Evolutionary conservation across 106 monocot species (phyloP).

Genomic region (Cymbidium sinense): DNA sequence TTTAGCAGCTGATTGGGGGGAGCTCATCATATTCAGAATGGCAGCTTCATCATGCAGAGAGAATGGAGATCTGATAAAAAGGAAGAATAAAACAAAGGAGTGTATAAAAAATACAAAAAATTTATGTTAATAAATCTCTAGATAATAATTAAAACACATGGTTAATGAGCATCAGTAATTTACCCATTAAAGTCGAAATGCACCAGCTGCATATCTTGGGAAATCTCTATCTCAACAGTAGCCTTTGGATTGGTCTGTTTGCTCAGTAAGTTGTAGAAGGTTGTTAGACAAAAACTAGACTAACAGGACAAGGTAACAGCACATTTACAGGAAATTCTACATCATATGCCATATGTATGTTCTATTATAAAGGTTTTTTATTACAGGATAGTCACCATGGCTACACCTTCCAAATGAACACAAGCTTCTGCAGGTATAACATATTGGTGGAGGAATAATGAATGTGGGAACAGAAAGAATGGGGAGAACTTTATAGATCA

Average conservation of each 20-base stretch:
- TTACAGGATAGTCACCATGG: too few species aligned
- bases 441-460: too few species aligned
- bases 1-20: conserved; percentile 9
- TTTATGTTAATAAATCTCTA: not conserved
- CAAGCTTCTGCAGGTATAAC: too few species aligned
- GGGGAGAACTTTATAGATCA: too few species aligned
- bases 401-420: too few species aligned
- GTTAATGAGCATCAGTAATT: not conserved
- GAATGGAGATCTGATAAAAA: conserved; percentile 41
- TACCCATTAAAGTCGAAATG: conserved; percentile 67
- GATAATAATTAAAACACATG: not conserved
- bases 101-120: not conserved
- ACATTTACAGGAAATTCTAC: not conserved
- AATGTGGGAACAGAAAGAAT: too few species aligned
- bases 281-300: not conserved
- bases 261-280: not conserved
- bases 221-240: conserved; percentile 63
- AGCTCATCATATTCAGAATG: conserved; percentile 38
- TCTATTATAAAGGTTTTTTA: too few species aligned
- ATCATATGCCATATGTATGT: not conserved
- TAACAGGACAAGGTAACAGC: not conserved
- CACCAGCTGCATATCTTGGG: conserved; percentile 43
- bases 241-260: conserved; percentile 41
- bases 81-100: not conserved
- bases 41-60: conserved; percentile 46